Evolutionary conservation across 2,329 filamentous ascomycete genomes (phyloP), one percentile per base, ranked within the genome.

Genomic region (Tolypocladium endophyticum): DNA sequence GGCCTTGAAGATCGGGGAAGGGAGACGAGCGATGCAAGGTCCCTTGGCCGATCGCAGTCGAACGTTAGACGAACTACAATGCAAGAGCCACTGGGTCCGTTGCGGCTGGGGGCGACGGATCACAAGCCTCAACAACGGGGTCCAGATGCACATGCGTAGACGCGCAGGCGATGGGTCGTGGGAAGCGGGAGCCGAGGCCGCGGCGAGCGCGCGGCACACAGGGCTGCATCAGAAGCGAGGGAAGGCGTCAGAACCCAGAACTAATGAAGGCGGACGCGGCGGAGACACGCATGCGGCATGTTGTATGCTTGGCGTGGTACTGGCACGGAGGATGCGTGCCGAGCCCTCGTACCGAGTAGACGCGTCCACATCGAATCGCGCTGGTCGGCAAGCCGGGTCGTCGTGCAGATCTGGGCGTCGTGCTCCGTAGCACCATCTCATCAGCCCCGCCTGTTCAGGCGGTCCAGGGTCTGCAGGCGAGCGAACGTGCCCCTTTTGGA

Each of bases 391-490:
- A 35, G 11, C 23, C 41, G 18, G 8, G 52, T 55, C 45, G 30
- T 39, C 39, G 38, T 55, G 39, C 43, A 55, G 55, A 58, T 56
- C 39, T 35, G 20, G 56, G 30, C 45, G 33, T 39, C 39, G 35
- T 9, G 18, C 6, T n/a, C n/a, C n/a, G n/a, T n/a, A n/a, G n/a
- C 39, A 18, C 4, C 55, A 54, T 30, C 30, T n/a, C 39, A 47
- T 36, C 28, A 52, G 28, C 33, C 56, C 61, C 61, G 57, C 61
- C 59, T 18, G 61, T 59, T 62, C 61, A 60, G 61, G 61, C 50
- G 56, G 56, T 30, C 61, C 38, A 55, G 59, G 59, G 39, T 61
- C 23, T 28, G 36, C 18, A 33, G 18, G 6, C 50, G 28, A n/a
- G 20, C 35, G 12, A 58, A 36, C 57, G 38, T 45, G 11, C 30